Base-by-base conservation (phyloP, 78 protist species). In the Creolimax fragrantissima region DNA sequence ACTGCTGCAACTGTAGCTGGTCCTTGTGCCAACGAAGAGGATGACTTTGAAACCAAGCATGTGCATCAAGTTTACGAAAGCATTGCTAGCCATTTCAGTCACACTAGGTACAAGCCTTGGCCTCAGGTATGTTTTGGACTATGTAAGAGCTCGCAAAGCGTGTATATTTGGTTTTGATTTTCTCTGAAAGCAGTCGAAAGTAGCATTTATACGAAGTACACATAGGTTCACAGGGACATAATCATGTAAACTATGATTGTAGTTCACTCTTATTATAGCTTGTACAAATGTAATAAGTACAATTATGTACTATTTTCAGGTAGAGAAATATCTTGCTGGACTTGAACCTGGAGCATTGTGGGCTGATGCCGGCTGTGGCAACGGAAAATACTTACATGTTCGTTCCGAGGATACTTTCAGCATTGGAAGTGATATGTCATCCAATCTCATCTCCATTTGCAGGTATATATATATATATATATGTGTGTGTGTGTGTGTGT, bases 311-410 rank as follows among this genome's bases (percentile, higher is more conserved):
- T n/a, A n/a, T n/a, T n/a, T 47, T 24, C 11, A 47, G 74, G 74
- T 47, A 47, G 74, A 47, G 74, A 47, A 47, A 11, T 47, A 24
- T 11, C 11, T 47, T 7, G 11, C 11, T 7, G 74, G 74, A 7
- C 7, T 47, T 7, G 74, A 7, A 7, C 74, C 74, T 47, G 74
- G 86, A 41, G 4, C 42, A 11, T 17, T 83, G 86, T 11, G 11
- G 86, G 86, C 86, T 5, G 86, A 83, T 41, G 4, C 5, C 4
- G 86, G 86, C 39, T 83, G 86, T 83, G 86, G 86, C 86, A 83
- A 83, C 5, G 86, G 86, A 35, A 83, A 83, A 41, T 83, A 83
- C 86, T 41, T 83, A 4, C 42, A 11, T 24, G 86, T 83, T 4
- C 5, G 86, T 11, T 41, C 44, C 5, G 86, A 83, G 5, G 42